Base-by-base conservation (phyloP, 805 yeast genomes). In the Kuraishia capsulata region DNA sequence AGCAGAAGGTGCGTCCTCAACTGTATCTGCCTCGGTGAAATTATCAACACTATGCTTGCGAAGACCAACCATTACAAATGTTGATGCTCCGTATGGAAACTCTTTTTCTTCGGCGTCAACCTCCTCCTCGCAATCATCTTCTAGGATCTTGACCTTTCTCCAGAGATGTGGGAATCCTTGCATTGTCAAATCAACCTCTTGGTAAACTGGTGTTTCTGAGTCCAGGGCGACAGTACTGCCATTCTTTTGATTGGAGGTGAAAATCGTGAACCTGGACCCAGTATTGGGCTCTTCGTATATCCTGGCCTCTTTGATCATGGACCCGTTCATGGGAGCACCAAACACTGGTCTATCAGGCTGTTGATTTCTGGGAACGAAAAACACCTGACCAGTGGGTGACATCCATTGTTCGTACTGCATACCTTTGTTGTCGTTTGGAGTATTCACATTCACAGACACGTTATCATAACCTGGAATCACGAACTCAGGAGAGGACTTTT, bases 91-190 rank as follows among this genome's bases (percentile, higher is more conserved):
- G 16, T 28, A 28, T 6, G 31, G 31, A 17, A 28, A 28, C 31
- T 28, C 31, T 11, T 9, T 28, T 17, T 28, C 31, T 17, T 28
- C 31, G 6, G 6, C 14, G 13, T 28, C 31, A 5, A 11, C 31
- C 17, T 28, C 31, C 17, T 28, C 31, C 26, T 23, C 26, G 11
- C 26, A 23, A 23, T 23, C 26, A 11, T 42, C 49, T n/a, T n/a
- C n/a, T 23, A 56, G 36, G n/a, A 59, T 44, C 4, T 65, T 54
- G 21, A 62, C 71, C 9, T 61, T 53, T 71, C 76, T 5, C 36
- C 25, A 21, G 11, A n/a, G 11, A 6, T 6, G 11, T 13, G 28
- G 36, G 33, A 31, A 31, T 8, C 33, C 33, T 19, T 17, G 20
- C 33, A 19, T 19, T 8, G 21, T 31, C 21, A 31, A 21, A 18